phyloP scores from a whole-genome alignment of 106 monocot species.

The Platanthera guangdongensis region DNA sequence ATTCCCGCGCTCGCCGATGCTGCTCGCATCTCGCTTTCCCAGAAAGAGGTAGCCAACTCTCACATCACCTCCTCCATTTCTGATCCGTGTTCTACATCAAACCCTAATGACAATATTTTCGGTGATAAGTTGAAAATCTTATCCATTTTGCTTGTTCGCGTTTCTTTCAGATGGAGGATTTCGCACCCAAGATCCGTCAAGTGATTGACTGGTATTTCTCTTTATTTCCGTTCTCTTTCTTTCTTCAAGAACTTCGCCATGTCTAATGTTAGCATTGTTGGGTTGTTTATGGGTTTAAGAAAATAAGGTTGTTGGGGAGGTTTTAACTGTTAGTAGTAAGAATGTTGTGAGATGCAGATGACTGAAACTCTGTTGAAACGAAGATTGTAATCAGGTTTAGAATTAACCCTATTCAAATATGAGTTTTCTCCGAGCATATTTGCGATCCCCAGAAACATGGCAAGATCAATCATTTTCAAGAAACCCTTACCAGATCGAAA shows the following conservation, averaged over 20 bases:
- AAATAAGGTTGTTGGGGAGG: neutral
- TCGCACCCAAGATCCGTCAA: conserved; percentile 38
- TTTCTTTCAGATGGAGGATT: conserved; percentile 24
- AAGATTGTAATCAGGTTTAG: too few species aligned
- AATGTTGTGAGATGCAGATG: neutral
- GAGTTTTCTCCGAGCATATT: too few species aligned
- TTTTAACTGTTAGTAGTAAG: neutral
- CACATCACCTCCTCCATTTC: neutral
- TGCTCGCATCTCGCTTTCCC: conserved; percentile 44
- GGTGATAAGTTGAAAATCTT: too few species aligned
- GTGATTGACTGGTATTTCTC: conserved; percentile 34
- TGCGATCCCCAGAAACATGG: too few species aligned
- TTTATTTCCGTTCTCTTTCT: neutral
- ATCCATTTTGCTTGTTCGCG: neutral
- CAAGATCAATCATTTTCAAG: too few species aligned
- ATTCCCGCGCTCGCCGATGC: conserved; percentile 28
- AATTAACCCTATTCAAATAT: too few species aligned
- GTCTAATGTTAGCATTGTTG: neutral
- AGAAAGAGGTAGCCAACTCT: conserved; percentile 13
- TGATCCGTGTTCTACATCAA: neutral
- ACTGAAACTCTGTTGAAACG: too few species aligned
- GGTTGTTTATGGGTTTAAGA: neutral
- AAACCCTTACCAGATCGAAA: too few species aligned
- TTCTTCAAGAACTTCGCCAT: neutral
- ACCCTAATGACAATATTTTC: neutral